Base-by-base conservation (phyloP, 1,284 basidiomycete species). In the Bjerkandera adusta region DNA sequence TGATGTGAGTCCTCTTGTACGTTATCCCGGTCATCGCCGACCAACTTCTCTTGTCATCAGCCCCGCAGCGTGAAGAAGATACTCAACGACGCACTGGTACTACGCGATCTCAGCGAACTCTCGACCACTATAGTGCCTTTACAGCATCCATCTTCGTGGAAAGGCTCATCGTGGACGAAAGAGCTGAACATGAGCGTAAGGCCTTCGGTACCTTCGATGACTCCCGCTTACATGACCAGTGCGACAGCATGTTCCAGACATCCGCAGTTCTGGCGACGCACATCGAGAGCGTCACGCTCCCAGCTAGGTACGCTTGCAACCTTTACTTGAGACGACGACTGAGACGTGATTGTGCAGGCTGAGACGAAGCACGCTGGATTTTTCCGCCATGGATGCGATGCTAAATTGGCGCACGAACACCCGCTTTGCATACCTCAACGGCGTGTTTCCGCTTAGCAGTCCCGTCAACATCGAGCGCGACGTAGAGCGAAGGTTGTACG, bases 191-290 rank as follows among this genome's bases (percentile, higher is more conserved):
- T 70, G 5, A 58, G 72, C 51, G 79, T 81, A 57, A 43, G 76
- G 6, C 18, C 49, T 29, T 43, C n/a, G 20, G n/a, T 40, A 36
- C 16, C 25, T 36, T 43, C 36, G n/a, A n/a, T n/a, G n/a, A n/a
- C n/a, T n/a, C n/a, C n/a, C n/a, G n/a, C 45, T 43, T 41, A 51
- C 52, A 36, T 52, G 45, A 24, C 27, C 56, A 85, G 77, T 57
- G 52, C 26, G 57, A 62, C 11, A 70, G 66, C 40, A 47, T 64
- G 1, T 85, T 82, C 61, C 75, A 81, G 40, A 68, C 71, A 10
- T 85, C 85, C 2, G 83, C 85, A 6, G 59, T 89, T 29, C 59
- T 88, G 5, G 81, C 87, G 0, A 67, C 83, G n/a, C 77, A 85
- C 53, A 67, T 88, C 12, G 85, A 89, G 51, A 80, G 68, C 25